These are phyloP conservation scores for Linum lewisii DNA, from an alignment of 345 rosid species.

Conservation along the genomic window DNA sequence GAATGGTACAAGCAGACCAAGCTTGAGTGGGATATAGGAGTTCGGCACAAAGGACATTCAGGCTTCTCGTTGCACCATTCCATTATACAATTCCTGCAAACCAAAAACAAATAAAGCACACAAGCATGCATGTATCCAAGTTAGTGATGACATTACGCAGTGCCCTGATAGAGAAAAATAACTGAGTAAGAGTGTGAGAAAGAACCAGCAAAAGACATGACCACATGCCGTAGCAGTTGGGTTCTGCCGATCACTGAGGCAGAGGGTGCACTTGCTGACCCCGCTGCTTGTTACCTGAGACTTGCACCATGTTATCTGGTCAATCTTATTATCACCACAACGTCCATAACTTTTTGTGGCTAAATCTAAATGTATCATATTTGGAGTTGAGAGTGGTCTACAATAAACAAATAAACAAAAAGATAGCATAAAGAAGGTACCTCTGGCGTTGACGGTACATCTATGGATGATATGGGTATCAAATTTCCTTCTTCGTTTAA, in stretches of 20 bases:
- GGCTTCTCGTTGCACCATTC: slow-evolving; percentile 99
- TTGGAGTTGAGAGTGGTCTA: no score
- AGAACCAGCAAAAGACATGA: slow-evolving; percentile 87
- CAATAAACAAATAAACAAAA: not conserved
- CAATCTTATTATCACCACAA: not conserved
- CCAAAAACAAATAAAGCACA: no score
- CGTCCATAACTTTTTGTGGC: no score
- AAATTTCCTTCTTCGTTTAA: slow-evolving; percentile 79
- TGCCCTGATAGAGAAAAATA: not conserved
- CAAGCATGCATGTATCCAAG: no score
- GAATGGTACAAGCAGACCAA: slow-evolving; percentile 80
- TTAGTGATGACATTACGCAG: not conserved
- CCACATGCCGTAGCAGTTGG: slow-evolving; percentile 93
- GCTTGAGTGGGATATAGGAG: slow-evolving; percentile 75
- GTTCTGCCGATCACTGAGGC: slow-evolving; percentile 68
- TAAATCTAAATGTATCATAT: no score
- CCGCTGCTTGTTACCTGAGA: slow-evolving; percentile 24
- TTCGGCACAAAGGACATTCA: slow-evolving; percentile 91
- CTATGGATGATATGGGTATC: slow-evolving; percentile 39
- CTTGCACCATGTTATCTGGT: slow-evolving; percentile 3
- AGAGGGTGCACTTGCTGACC: slow-evolving; percentile 71
- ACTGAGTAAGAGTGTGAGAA: not conserved
- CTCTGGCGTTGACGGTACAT: slow-evolving; percentile 51
- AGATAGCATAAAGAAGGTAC: slow-evolving; percentile 37
- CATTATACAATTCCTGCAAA: slow-evolving; percentile 82